These are phyloP conservation scores for Candida peoriensis DNA, from an alignment of 805 yeast genomes.

Conservation along the genomic window DNA sequence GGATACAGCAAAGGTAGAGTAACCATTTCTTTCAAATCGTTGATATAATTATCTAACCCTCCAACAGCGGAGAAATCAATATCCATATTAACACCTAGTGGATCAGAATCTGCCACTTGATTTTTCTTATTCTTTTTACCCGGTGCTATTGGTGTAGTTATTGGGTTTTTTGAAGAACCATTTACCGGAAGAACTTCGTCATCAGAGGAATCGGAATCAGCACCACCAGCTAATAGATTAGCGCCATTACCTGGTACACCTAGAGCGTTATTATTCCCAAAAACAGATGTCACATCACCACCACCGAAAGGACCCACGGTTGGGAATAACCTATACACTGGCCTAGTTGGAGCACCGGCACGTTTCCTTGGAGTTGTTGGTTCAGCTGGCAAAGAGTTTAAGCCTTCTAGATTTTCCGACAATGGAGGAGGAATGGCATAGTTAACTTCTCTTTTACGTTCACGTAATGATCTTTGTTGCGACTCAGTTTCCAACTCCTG, in stretches of 20 bases:
- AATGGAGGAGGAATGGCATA: conserved; percentile 84
- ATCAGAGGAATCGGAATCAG: conserved; percentile 59
- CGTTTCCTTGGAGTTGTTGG: conserved; percentile 31
- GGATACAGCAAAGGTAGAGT: conserved; percentile 90
- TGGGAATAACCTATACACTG: conserved; percentile 72
- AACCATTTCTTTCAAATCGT: conserved; percentile 95
- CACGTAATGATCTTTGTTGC: conserved; percentile 49
- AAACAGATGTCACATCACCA: conserved; percentile 80
- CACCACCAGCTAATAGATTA: conserved; percentile 22
- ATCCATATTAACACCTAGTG: conserved; percentile 83
- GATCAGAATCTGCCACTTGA: conserved; percentile 83
- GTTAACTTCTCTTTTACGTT: conserved; percentile 69
- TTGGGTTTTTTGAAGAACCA: conserved; percentile 29
- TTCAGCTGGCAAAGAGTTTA: conserved; percentile 5
- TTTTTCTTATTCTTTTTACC: conserved; percentile 38
- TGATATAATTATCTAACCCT: conserved; percentile 85
- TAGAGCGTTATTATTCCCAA: conserved; percentile 64
- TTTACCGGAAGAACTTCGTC: conserved; percentile 51
- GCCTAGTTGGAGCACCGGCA: conserved; percentile 35
- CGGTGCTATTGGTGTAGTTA: conserved; percentile 24
- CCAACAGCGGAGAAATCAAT: conserved; percentile 85
- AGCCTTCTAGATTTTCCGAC: conserved; percentile 28
- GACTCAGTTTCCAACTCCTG: conserved; percentile 22
- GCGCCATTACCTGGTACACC: conserved; percentile 14
- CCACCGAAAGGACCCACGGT: conserved; percentile 99